Base-by-base conservation (phyloP, 2,329 filamentous ascomycete species). In the Apiospora koreana region DNA sequence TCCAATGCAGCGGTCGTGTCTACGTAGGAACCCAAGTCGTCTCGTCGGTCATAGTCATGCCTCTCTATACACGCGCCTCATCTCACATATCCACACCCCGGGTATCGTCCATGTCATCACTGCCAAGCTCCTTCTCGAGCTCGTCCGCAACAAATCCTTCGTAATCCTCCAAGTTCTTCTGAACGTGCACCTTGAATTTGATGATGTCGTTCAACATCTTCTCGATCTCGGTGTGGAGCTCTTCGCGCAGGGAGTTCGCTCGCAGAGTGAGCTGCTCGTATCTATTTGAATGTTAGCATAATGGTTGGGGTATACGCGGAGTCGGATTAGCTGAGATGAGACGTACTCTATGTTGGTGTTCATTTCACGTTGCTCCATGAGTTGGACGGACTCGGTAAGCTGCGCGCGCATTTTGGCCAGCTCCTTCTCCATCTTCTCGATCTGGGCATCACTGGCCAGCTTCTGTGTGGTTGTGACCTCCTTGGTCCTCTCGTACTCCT, bases 391-490 rank as follows among this genome's bases (percentile, higher is more conserved):
- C 80, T 98, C 95, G 2, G 90, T 92, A 41, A 98, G 85, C 14
- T 92, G 92, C 2, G 92, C 89, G 54, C 95, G 89, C 94, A 98
- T 97, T 80, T 94, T 94, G 65, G 93, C 93, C n/a, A 99, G 85
- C 80, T 99, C 95, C 82, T 97, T 98, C 83, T 99, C 96, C 92
- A 98, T 97, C 85, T 96, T 96, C 82, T 99, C 96, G 76, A 99
- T 97, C 80, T 98, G 95, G 10, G 95, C 91, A 79, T 98, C 96
- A 2, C 92, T 94, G 9, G 91, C 92, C 79, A 95, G 89, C 83
- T 97, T 97, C 80, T 97, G 94, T 23, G 94, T 93, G 64, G 89
- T 93, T 9, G 93, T 95, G 71, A 88, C 83, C 85, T 98, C 96
- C 78, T 95, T 95, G 25, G 94, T 95, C 82, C 94, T 94, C 78